A percentile compares a stretch with the other conserved stretches of the same genome.
Evolutionary conservation across 2,329 filamentous ascomycete species (phyloP).

Genomic region (Hypocrella siamensis): DNA sequence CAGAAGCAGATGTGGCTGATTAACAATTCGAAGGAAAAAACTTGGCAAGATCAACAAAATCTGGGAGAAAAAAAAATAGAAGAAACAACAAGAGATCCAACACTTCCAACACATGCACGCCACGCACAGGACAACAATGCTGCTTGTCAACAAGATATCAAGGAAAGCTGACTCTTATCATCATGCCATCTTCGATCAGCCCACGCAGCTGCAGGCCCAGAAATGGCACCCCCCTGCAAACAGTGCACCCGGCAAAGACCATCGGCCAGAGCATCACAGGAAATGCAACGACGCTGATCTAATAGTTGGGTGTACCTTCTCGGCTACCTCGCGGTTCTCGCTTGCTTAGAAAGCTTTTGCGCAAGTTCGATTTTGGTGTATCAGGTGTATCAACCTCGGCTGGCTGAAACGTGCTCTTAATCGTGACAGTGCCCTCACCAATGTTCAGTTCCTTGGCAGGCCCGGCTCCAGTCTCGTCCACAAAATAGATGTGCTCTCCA

Average conservation of each 20-base stretch:
- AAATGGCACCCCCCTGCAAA: too few species aligned
- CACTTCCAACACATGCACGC: too few species aligned
- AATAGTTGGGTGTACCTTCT: constrained; percentile 25
- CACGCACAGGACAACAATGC: too few species aligned
- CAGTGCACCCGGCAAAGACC: too few species aligned
- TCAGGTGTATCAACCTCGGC: constrained; percentile 29
- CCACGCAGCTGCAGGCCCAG: too few species aligned
- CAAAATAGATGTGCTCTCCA: constrained; percentile 76
- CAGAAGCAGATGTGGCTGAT: too few species aligned
- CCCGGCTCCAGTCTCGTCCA: constrained; percentile 61
- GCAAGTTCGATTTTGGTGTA: constrained; percentile 30
- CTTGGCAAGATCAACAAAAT: not conserved
- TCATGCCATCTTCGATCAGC: too few species aligned
- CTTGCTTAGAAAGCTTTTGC: constrained; percentile 41
- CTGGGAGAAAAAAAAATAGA: too few species aligned
- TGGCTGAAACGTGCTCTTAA: constrained; percentile 57
- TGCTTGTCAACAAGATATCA: too few species aligned
- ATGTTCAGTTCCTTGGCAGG: constrained; percentile 60
- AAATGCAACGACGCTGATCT: constrained; percentile 6
- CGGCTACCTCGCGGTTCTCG: constrained; percentile 26
- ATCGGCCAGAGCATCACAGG: constrained; percentile 5
- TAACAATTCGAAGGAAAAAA: not conserved
- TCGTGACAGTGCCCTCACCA: constrained; percentile 53
- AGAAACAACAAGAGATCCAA: too few species aligned
- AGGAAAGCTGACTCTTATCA: too few species aligned